Evolutionary conservation across 768 basidiomycete genomes (phyloP).

Genomic region (Gautieria morchelliformis): DNA sequence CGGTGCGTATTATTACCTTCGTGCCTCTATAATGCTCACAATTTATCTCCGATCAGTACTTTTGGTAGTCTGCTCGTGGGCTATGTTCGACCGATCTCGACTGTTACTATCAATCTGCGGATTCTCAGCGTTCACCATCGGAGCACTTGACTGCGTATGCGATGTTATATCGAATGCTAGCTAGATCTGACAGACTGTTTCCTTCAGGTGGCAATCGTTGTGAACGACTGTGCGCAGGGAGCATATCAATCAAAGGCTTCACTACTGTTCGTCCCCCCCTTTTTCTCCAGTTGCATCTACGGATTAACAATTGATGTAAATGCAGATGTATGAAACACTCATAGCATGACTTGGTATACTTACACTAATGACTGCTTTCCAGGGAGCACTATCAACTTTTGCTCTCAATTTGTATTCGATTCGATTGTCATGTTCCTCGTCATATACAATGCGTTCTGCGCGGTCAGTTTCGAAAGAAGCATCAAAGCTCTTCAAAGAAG

Average conservation of each 20-base stretch:
- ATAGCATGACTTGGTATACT: background rate
- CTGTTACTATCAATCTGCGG: slow-evolving; percentile 1
- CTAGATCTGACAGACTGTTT: background rate
- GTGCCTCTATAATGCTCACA: background rate
- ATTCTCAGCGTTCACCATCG: background rate
- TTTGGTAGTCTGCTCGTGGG: slow-evolving; percentile 6
- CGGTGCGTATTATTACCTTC: background rate
- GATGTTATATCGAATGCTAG: background rate
- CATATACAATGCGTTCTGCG: slow-evolving; percentile 6
- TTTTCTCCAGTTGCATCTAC: background rate
- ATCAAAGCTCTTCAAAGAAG: slow-evolving; percentile 4
- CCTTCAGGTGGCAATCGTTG: background rate
- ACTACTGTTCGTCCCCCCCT: background rate
- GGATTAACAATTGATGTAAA: background rate
- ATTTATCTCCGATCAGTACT: background rate
- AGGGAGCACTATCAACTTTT: background rate
- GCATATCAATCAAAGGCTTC: background rate
- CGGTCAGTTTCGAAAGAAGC: slow-evolving; percentile 3
- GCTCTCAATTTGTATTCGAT: slow-evolving; percentile 1
- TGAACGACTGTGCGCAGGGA: background rate
- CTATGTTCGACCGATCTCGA: slow-evolving; percentile 3
- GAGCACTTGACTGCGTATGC: background rate
- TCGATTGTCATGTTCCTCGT: slow-evolving; percentile 6
- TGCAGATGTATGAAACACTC: background rate
- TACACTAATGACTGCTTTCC: background rate